Base-by-base conservation (phyloP, 805 yeast species). In the Metschnikowia rubicola region DNA sequence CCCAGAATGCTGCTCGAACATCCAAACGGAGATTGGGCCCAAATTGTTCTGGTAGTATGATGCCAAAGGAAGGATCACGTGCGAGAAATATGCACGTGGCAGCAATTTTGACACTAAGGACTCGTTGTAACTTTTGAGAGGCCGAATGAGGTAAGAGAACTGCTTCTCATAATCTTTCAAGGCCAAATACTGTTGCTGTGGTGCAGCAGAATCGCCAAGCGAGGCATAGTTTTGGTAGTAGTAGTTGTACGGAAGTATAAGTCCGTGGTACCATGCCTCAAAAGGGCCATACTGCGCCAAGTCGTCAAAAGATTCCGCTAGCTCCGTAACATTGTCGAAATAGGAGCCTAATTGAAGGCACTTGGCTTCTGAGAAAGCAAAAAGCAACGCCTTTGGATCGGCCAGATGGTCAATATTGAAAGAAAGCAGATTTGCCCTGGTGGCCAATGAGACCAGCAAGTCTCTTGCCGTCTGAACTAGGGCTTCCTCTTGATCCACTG, bases 21-120 rank as follows among this genome's bases (percentile, higher is more conserved):
- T 40, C 68, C 70, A 67, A 4, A 44, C 32, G 10, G 53, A 46
- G n/a, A 69, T 52, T 3, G 68, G 65, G 3, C 43, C 46, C 36
- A 68, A 58, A 41, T 62, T 59, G 21, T 54, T 37, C 12, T 44
- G 44, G 37, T 60, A 39, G 45, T 57, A 63, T 1, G 31, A 47
- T 7, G 62, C 48, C 11, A 59, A 44, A 0, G 75, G 75, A 13
- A 69, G 40, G 4, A 67, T 52, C 12, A 67, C 73, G 26, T 58
- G 47, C 4, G 40, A 30, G 47, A 67, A 52, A 66, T 70, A 69
- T 19, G 55, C 51, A 10, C 45, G 44, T 0, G 56, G 42, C 12
- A 57, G 42, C 17, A 57, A 37, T 33, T 57, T 58, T 9, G 49
- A 51, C 12, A 53, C 46, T 39, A 46, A 37, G 3, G 51, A 26